phyloP scores from a whole-genome alignment of 345 rosid genomes.

The Hevea brasiliensis region DNA sequence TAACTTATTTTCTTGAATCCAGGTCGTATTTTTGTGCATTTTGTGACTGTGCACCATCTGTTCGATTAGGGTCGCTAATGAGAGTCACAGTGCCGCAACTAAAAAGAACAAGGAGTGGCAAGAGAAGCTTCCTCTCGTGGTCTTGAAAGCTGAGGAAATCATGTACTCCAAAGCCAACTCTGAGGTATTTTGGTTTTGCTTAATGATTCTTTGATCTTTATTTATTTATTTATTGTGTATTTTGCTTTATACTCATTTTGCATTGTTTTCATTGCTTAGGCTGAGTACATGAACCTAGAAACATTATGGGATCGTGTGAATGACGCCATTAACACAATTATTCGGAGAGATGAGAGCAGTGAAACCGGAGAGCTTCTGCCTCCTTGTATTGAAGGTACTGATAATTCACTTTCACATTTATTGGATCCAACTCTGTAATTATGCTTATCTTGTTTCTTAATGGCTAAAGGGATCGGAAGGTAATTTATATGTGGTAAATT shows the following conservation, averaged over 20 bases:
- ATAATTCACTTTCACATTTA: conserved; percentile 3
- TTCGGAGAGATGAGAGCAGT: conserved; percentile 78
- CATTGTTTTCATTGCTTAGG: conserved; percentile 40
- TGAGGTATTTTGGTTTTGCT: conserved; percentile 54
- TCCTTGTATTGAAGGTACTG: conserved; percentile 95
- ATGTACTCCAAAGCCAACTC: conserved; percentile 97
- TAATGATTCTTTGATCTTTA: conserved; percentile 19
- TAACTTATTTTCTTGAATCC: not conserved
- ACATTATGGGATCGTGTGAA: conserved; percentile 90
- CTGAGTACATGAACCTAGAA: conserved; percentile 69
- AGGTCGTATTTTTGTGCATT: conserved; percentile 18
- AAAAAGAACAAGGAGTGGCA: conserved; percentile 91
- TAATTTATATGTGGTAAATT: too few species aligned
- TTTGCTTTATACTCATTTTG: not conserved
- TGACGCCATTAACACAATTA: conserved; percentile 88
- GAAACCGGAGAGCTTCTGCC: conserved; percentile 90
- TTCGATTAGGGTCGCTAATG: conserved; percentile 66
- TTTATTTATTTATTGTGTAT: conserved; percentile 8
- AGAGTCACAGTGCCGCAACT: conserved; percentile 58
- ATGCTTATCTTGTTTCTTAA: not conserved
- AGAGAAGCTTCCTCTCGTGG: conserved; percentile 82
- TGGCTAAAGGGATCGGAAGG: too few species aligned
- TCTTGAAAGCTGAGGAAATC: conserved; percentile 86
- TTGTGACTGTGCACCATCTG: conserved; percentile 24
- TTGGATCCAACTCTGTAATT: conserved; percentile 20